Evolutionary conservation across 495 filamentous ascomycete genomes (phyloP).

Genomic region (Schizothecium vesticola): DNA sequence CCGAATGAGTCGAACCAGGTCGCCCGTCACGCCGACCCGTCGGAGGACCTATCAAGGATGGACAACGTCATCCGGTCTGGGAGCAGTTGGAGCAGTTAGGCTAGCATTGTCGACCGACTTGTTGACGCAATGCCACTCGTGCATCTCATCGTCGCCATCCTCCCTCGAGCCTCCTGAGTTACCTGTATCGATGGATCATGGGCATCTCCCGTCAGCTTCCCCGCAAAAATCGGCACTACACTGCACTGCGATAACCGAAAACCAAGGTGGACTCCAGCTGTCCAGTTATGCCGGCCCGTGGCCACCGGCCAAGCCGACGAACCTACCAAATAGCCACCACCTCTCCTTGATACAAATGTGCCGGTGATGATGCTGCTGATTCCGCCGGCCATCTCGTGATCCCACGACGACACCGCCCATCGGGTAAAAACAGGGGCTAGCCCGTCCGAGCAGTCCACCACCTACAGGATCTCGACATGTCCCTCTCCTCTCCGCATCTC

Average conservation of each 20-base stretch:
- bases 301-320: neutral
- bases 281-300: neutral
- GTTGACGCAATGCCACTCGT: neutral
- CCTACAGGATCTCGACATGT: neutral
- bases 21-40: constrained; percentile 4
- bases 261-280: neutral
- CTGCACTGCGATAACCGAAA: neutral
- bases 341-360: neutral
- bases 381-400: neutral
- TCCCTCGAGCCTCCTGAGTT: no score
- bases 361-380: neutral
- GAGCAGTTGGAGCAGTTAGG: no score
- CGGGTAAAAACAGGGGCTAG: neutral
- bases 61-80: neutral
- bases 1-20: constrained; percentile 10
- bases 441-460: neutral
- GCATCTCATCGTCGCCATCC: neutral
- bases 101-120: neutral
- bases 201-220: neutral
- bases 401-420: neutral
- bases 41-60: neutral
- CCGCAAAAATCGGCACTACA: neutral
- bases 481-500: neutral
- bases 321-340: neutral
- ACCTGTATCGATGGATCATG: neutral